Percentiles rank a stretch among this genome's conserved stretches.
Evolutionary conservation across 1,139 yeast genomes (phyloP).

Genomic region (Sugiyamaella pinicola): DNA sequence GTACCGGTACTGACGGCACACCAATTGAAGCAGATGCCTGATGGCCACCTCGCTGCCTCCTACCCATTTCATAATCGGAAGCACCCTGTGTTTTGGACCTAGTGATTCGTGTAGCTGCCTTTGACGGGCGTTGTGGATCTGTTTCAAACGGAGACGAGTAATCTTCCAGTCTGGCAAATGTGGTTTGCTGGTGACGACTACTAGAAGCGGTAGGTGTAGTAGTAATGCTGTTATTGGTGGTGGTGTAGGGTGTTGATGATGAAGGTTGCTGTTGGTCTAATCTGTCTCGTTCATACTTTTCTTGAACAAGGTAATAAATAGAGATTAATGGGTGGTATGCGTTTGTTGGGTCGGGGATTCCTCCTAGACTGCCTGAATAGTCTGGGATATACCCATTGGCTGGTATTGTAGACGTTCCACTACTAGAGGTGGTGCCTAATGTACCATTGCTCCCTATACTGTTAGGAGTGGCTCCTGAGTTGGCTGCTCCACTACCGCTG

Average conservation of each 20-base stretch:
- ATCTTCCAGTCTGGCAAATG: not conserved
- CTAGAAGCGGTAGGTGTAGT: not conserved
- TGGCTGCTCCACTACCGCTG: not conserved
- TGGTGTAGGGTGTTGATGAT: slow-evolving; percentile 42
- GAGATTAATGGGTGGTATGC: slow-evolving; percentile 90
- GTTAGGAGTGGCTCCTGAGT: not conserved
- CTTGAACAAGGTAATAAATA: slow-evolving; percentile 82
- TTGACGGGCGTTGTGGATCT: slow-evolving; percentile 21
- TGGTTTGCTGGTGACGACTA: not conserved
- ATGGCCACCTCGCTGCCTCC: slow-evolving; percentile 17
- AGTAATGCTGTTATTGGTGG: slow-evolving; percentile 26
- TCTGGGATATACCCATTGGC: not conserved
- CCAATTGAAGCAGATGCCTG: slow-evolving; percentile 18
- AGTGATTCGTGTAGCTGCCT: slow-evolving; percentile 27
- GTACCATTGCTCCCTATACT: slow-evolving; percentile 15
- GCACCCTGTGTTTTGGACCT: slow-evolving; percentile 37
- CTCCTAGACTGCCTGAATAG: not conserved
- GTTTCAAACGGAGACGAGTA: slow-evolving; percentile 15
- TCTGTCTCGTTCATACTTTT: slow-evolving; percentile 71
- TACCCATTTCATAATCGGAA: slow-evolving; percentile 27
- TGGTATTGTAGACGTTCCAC: not conserved
- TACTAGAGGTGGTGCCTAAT: slow-evolving; percentile 3
- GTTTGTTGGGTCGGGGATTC: slow-evolving; percentile 67
- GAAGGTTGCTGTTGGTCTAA: not conserved
- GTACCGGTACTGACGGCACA: slow-evolving; percentile 5